These are phyloP conservation scores for Dipodascus geniculatus DNA, from an alignment of 805 yeast genomes.

Conservation along the genomic window DNA sequence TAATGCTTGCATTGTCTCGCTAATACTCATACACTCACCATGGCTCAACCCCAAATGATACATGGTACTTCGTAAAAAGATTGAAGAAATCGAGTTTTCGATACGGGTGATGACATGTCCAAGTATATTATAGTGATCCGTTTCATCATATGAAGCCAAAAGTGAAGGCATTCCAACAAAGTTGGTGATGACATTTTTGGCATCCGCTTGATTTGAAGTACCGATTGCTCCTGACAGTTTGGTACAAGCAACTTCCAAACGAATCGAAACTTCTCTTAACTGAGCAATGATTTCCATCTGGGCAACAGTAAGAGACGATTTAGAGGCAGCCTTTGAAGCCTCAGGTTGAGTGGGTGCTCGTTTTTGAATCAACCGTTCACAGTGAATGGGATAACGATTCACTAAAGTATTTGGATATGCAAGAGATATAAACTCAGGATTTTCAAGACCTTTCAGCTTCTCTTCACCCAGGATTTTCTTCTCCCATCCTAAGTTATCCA, in stretches of 20 bases:
- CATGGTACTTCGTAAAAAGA: constrained; percentile 15
- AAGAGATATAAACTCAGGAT: constrained; percentile 76
- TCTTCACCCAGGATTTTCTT: constrained; percentile 68
- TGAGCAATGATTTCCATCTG: constrained; percentile 8
- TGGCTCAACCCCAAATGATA: not conserved
- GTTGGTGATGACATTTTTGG: not conserved
- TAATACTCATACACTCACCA: not conserved
- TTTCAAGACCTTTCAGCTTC: constrained; percentile 87
- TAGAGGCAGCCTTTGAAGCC: constrained; percentile 7
- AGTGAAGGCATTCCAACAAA: not conserved
- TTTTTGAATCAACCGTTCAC: not conserved
- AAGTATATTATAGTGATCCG: constrained; percentile 16
- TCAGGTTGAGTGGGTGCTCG: not conserved
- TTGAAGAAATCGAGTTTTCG: constrained; percentile 21
- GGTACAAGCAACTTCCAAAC: constrained; percentile 19
- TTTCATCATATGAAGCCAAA: constrained; percentile 16
- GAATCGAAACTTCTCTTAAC: constrained; percentile 12
- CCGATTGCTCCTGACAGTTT: not conserved
- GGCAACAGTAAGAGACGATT: constrained; percentile 4
- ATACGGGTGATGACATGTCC: constrained; percentile 24
- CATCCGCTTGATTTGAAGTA: not conserved
- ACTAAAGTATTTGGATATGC: constrained; percentile 58
- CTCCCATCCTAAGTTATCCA: constrained; percentile 60
- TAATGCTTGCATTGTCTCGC: not conserved
- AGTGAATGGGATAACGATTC: constrained; percentile 30